A percentile compares a stretch with the other conserved stretches of the same genome.
Conservation (phyloP, 129 eudicot genomes). For the Lonicera japonica region DNA sequence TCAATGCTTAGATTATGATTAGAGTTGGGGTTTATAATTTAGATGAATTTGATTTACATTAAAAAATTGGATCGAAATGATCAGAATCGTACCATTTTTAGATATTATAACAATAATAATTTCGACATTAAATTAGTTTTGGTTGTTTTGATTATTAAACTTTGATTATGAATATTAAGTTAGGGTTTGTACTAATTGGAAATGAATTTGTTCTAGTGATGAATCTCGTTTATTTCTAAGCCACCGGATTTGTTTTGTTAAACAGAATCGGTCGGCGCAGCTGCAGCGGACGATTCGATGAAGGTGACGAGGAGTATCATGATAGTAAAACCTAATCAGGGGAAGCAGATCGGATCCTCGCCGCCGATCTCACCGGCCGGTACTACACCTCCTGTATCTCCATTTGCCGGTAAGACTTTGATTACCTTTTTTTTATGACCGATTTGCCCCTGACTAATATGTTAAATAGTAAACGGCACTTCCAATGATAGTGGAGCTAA, state of each 20-base stretch:
- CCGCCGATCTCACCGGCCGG: constrained; percentile 94
- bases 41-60: too few relatives aligned
- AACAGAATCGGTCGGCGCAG: constrained; percentile 32
- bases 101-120: too few relatives aligned
- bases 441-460: neutral
- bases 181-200: too few relatives aligned
- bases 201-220: too few relatives aligned
- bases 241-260: neutral
- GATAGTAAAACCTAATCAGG: constrained; percentile 62
- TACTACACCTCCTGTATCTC: constrained; percentile 90
- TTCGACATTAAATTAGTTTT: too few relatives aligned
- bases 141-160: too few relatives aligned
- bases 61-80: too few relatives aligned
- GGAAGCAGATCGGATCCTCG: constrained; percentile 39
- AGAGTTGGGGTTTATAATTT: too few relatives aligned
- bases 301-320: constrained; percentile 78
- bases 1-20: too few relatives aligned
- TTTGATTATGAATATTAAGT: too few relatives aligned
- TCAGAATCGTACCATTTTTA: too few relatives aligned
- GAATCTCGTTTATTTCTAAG: neutral
- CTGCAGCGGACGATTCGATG: constrained; percentile 29
- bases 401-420: constrained; percentile 83
- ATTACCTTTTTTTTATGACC: neutral
- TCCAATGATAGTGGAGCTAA: neutral
- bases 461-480: constrained; percentile 2